These are phyloP conservation scores for Mortierella sp. DNA, from an alignment of 371 early-diverging fungal species.

Conservation along the genomic window DNA sequence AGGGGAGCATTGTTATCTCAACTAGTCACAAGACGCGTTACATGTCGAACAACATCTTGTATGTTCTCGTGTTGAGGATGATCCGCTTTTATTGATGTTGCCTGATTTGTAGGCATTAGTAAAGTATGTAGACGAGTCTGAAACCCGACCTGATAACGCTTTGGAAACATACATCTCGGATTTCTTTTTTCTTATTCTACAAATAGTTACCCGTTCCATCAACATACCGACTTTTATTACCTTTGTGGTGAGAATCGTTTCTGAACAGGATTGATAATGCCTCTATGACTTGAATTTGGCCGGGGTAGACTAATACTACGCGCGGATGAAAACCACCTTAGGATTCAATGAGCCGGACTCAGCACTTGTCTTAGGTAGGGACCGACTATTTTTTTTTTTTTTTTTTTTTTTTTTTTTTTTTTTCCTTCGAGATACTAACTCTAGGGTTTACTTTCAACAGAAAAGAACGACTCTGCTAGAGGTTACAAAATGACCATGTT, in stretches of 20 bases:
- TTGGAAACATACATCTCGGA: no score
- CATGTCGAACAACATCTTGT: slow-evolving; percentile 92
- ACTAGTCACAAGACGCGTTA: slow-evolving; percentile 86
- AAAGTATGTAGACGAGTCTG: no score
- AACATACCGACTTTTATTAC: slow-evolving; percentile 91
- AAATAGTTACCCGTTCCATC: slow-evolving; percentile 90
- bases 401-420: slow-evolving; percentile 4
- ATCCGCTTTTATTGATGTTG: background rate
- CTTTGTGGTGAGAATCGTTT: slow-evolving; percentile 57
- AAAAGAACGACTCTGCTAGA: slow-evolving; percentile 63
- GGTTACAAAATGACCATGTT: slow-evolving; percentile 91
- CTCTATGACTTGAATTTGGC: background rate
- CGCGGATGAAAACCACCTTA: slow-evolving; percentile 11
- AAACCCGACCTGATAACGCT: no score
- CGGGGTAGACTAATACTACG: background rate
- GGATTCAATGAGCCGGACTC: slow-evolving; percentile 95
- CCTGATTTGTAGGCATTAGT: no score
- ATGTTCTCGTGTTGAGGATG: slow-evolving; percentile 17
- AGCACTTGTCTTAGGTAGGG: slow-evolving; percentile 76
- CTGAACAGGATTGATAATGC: no score
- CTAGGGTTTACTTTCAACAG: slow-evolving; percentile 49
- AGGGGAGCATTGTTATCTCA: slow-evolving; percentile 74
- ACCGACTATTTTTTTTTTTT: background rate
- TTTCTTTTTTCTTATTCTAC: slow-evolving; percentile 1
- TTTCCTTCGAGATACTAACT: background rate